Evolutionary conservation across 768 basidiomycete genomes (phyloP).

Genomic region (Porpolomopsis calyptriformis): DNA sequence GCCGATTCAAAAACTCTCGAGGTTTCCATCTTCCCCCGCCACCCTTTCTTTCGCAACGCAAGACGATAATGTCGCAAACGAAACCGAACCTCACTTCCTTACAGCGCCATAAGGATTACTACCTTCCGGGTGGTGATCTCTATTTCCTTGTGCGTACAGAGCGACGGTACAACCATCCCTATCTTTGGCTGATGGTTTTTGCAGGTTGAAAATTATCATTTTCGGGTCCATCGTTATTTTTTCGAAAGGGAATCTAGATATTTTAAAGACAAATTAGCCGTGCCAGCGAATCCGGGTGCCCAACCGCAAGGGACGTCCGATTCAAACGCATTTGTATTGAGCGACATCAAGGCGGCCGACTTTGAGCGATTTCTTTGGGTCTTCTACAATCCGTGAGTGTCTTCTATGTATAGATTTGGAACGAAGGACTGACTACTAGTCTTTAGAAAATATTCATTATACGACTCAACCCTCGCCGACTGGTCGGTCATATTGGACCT

Average conservation of each 20-base stretch:
- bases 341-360: conserved; percentile 27
- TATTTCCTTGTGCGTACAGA: conserved; percentile 6
- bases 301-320: conserved; percentile 29
- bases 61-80: background rate
- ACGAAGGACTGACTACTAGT: background rate
- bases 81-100: background rate
- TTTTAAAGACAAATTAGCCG: conserved; percentile 29
- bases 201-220: conserved; percentile 41
- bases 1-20: background rate
- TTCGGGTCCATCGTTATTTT: conserved; percentile 45
- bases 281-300: conserved; percentile 23
- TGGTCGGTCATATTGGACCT: conserved; percentile 55
- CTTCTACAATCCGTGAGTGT: conserved; percentile 40
- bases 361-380: conserved; percentile 45
- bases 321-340: conserved; percentile 32
- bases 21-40: background rate
- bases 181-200: conserved; percentile 8
- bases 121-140: conserved; percentile 5
- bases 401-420: conserved; percentile 5
- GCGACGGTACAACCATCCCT: background rate
- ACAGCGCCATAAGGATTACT: conserved; percentile 3
- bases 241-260: conserved; percentile 40
- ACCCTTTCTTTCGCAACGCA: background rate
- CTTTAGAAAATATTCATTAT: conserved; percentile 47
- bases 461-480: conserved; percentile 35